Evolutionary conservation across 2,329 filamentous ascomycete species (phyloP).

Genomic region (Ophidiomyces ophidiicola): DNA sequence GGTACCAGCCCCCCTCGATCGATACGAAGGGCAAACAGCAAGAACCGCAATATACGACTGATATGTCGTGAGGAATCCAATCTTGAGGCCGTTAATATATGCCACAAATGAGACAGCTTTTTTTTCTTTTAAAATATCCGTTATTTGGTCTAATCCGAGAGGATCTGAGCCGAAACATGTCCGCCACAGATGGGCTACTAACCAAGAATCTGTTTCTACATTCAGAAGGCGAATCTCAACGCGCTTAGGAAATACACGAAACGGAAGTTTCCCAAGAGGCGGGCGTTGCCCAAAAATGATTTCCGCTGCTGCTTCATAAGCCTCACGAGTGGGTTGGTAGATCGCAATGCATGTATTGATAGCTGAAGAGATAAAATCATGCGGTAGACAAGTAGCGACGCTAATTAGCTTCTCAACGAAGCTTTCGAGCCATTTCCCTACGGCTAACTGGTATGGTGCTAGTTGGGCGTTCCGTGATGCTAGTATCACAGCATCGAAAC

Average conservation of each 20-base stretch:
- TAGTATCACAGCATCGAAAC: slow-evolving; percentile 32
- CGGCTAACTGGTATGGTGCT: slow-evolving; percentile 26
- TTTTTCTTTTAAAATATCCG: slow-evolving; percentile 9
- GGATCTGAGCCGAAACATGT: slow-evolving; percentile 12
- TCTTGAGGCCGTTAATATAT: not conserved
- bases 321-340: slow-evolving; percentile 35
- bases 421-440: slow-evolving; percentile 26
- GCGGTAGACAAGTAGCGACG: slow-evolving; percentile 34
- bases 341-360: slow-evolving; percentile 34
- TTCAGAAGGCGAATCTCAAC: slow-evolving; percentile 13
- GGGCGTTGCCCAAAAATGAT: slow-evolving; percentile 28
- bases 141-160: slow-evolving; percentile 7
- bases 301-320: slow-evolving; percentile 30
- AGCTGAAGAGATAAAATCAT: slow-evolving; percentile 31
- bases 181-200: slow-evolving; percentile 13
- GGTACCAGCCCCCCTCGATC: slow-evolving; percentile 20
- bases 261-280: slow-evolving; percentile 27
- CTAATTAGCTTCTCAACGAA: slow-evolving; percentile 25
- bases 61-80: slow-evolving; percentile 15
- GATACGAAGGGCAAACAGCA: slow-evolving; percentile 18
- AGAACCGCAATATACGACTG: slow-evolving; percentile 15
- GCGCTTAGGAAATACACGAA: slow-evolving; percentile 20
- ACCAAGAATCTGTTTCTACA: slow-evolving; percentile 3
- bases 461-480: slow-evolving; percentile 31
- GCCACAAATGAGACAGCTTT: slow-evolving; percentile 13